Percentiles rank a stretch among this genome's conserved stretches.
Conservation (phyloP, 257 asterid species). For the Prunella vulgaris region DNA sequence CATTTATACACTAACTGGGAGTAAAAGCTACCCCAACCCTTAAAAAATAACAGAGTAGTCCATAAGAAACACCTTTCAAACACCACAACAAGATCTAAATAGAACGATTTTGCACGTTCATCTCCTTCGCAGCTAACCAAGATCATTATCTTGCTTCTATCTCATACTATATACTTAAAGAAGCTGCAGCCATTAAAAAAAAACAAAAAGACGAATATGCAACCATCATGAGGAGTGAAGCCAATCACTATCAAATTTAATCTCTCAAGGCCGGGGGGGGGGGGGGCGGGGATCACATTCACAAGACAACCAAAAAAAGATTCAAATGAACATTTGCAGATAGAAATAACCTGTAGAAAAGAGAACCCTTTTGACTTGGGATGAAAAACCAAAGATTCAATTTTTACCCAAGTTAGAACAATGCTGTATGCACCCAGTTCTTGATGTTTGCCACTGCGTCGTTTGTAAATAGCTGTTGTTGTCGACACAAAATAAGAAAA, state of each 20-base stretch:
- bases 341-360: slow-evolving; percentile 19
- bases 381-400: not conserved
- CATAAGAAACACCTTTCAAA: too few relatives aligned
- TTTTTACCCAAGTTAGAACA: not conserved
- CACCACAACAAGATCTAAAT: too few relatives aligned
- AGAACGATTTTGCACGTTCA: too few relatives aligned
- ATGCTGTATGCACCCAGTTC: not conserved
- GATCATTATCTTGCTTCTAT: too few relatives aligned
- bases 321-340: not conserved
- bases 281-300: too few relatives aligned
- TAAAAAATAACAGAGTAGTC: too few relatives aligned
- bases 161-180: not conserved
- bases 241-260: not conserved
- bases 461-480: too few relatives aligned
- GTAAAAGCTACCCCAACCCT: too few relatives aligned
- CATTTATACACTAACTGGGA: too few relatives aligned
- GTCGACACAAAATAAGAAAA: too few relatives aligned
- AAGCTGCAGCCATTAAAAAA: not conserved
- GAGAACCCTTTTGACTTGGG: slow-evolving; percentile 9
- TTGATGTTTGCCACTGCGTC: not conserved
- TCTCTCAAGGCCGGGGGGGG: not conserved
- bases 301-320: slow-evolving; percentile 2
- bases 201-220: not conserved
- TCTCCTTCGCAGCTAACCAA: too few relatives aligned
- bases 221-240: not conserved